Conservation (phyloP, 768 basidiomycete genomes). For the Clavulina sp. region DNA sequence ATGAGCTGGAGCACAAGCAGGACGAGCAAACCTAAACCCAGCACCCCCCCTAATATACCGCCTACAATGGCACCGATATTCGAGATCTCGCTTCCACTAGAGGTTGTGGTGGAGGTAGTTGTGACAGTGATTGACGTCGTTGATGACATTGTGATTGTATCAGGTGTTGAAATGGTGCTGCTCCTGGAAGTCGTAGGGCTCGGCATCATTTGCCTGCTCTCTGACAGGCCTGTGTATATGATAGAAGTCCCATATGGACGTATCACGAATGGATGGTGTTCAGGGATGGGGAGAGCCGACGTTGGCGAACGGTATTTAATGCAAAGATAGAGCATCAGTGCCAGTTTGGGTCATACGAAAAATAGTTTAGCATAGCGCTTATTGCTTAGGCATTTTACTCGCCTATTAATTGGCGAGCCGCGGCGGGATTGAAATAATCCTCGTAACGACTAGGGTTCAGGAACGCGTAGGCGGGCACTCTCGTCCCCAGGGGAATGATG, state of each 20-base stretch:
- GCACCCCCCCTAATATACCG: neutral
- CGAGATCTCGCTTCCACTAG: neutral
- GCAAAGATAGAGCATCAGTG: no score
- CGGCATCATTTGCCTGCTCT: no score
- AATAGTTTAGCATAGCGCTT: no score
- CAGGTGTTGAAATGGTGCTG: neutral
- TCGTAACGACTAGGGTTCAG: neutral
- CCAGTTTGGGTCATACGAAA: no score
- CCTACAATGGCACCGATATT: neutral
- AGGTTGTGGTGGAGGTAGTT: neutral
- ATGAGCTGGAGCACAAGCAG: neutral
- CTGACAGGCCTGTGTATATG: no score
- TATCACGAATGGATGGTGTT: no score
- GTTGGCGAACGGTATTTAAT: no score
- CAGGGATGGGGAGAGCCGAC: no score
- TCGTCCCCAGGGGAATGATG: no score
- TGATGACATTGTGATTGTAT: neutral
- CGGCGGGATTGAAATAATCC: neutral
- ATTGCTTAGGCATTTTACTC: no score
- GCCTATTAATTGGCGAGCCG: neutral
- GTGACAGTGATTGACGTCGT: no score
- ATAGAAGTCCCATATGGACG: no score
- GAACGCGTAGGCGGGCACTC: neutral
- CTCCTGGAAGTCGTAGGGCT: neutral
- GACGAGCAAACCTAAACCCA: neutral